Evolutionary conservation across 2,329 filamentous ascomycete species (phyloP), one percentile per base, ranked within the genome.

Genomic region (Coniochaeta sp.): DNA sequence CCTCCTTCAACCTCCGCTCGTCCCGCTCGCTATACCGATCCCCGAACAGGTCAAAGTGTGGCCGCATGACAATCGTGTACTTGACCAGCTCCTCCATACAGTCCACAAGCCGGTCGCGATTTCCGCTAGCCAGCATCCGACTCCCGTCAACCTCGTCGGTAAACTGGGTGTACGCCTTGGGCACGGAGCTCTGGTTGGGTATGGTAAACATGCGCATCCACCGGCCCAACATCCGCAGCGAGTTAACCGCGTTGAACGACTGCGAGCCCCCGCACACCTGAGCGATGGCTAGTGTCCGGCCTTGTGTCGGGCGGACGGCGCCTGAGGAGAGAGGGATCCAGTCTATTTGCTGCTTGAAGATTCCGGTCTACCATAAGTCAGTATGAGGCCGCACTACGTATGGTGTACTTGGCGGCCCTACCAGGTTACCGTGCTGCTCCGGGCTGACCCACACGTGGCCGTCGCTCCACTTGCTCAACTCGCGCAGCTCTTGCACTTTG

Each of bases 191-290:
- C 69, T 89, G 86, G 67, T 89, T 89, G 0, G 85, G 83, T 28
- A 88, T 87, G 1, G 79, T 75, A 64, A 87, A 88, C 84, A 88
- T 88, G 44, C 85, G 79, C 85, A 88, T 88, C 86, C 86, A 89
- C 0, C 86, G 79, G 0, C 86, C 86, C 0, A 89, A 76, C 12
- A 89, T 79, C 0, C 86, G 79, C n/a, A 89, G 73, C 1, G 80
- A 80, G 66, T 89, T 89, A 9, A 89, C 84, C 0, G 84, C 81
- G 65, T 89, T 89, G 74, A 89, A 89, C 0, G 80, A 84, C 68
- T 89, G 86, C 0, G 81, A 86, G 0, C 86, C 86, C 17, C 86
- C 86, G 58, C 76, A 82, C 0, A 89, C 84, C 68, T 88, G 83
- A 0, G 83, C 81, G 24, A 89, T 77, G 1, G 81, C 81, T 0